These are phyloP conservation scores for Candida jianshihensis DNA, from an alignment of 805 yeast species.

Conservation along the genomic window DNA sequence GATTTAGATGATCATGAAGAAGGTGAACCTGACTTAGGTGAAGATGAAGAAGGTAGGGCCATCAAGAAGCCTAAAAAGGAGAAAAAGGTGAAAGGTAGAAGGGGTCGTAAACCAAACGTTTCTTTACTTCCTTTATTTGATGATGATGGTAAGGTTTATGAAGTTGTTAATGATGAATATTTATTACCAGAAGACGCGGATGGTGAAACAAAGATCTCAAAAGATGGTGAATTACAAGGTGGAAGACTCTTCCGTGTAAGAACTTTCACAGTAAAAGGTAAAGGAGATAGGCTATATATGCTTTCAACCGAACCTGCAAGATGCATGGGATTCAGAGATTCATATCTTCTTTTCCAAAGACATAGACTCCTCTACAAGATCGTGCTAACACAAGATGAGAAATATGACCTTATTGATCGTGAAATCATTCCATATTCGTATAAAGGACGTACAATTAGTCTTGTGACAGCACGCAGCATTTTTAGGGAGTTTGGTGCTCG, in stretches of 20 bases:
- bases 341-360: constrained; percentile 82
- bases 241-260: constrained; percentile 70
- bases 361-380: constrained; percentile 72
- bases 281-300: constrained; percentile 76
- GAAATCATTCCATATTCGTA: constrained; percentile 83
- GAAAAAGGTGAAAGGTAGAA: constrained; percentile 26
- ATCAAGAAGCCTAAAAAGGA: constrained; percentile 6
- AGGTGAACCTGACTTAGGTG: constrained; percentile 11
- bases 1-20: constrained; percentile 22
- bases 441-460: constrained; percentile 81
- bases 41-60: constrained; percentile 10
- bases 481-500: constrained; percentile 90
- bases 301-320: constrained; percentile 95
- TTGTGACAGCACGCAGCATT: constrained; percentile 85
- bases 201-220: constrained; percentile 71
- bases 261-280: constrained; percentile 48
- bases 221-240: constrained; percentile 59
- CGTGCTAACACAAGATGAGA: constrained; percentile 68
- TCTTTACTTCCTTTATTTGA: constrained; percentile 38
- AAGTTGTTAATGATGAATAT: constrained; percentile 69
- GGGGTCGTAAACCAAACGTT: constrained; percentile 34
- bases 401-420: constrained; percentile 72
- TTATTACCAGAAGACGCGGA: constrained; percentile 67
- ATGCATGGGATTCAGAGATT: constrained; percentile 88
- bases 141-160: constrained; percentile 60